Conservation (phyloP, 352 stramenopile genomes). For the Saprolegnia diclina region DNA sequence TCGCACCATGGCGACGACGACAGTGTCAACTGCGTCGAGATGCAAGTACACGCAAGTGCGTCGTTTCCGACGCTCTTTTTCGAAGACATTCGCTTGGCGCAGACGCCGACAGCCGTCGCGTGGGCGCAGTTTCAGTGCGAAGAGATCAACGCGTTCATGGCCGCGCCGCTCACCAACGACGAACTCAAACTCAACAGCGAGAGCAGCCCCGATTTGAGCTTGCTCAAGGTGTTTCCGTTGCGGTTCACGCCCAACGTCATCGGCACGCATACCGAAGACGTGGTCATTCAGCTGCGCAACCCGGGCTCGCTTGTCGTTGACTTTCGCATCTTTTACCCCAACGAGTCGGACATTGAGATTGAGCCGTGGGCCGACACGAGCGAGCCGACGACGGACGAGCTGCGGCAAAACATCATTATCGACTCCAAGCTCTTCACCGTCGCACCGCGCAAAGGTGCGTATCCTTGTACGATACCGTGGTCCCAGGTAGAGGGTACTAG, state of each 20-base stretch:
- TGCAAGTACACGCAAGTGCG: conserved; percentile 39
- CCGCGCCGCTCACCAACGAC: conserved; percentile 40
- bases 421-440: conserved; percentile 72
- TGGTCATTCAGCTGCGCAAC: conserved; percentile 84
- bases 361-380: conserved; percentile 90
- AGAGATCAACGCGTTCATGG: conserved; percentile 60
- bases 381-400: conserved; percentile 70
- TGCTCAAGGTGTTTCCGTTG: conserved; percentile 49
- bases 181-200: conserved; percentile 35
- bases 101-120: conserved; percentile 42
- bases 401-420: conserved; percentile 72
- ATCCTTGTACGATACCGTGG: no score
- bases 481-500: not conserved
- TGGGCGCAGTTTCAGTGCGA: conserved; percentile 74
- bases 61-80: conserved; percentile 86
- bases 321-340: conserved; percentile 84
- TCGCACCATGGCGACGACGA: not conserved
- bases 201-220: conserved; percentile 24
- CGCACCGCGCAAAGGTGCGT: conserved; percentile 42
- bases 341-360: conserved; percentile 89
- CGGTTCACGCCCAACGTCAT: conserved; percentile 73
- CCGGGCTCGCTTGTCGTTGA: conserved; percentile 74
- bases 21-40: not conserved
- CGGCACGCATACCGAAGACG: conserved; percentile 43
- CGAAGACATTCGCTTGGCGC: conserved; percentile 66